Conservation (phyloP, 2,329 filamentous ascomycete genomes). For the Tolypocladium cylindrosporum region DNA sequence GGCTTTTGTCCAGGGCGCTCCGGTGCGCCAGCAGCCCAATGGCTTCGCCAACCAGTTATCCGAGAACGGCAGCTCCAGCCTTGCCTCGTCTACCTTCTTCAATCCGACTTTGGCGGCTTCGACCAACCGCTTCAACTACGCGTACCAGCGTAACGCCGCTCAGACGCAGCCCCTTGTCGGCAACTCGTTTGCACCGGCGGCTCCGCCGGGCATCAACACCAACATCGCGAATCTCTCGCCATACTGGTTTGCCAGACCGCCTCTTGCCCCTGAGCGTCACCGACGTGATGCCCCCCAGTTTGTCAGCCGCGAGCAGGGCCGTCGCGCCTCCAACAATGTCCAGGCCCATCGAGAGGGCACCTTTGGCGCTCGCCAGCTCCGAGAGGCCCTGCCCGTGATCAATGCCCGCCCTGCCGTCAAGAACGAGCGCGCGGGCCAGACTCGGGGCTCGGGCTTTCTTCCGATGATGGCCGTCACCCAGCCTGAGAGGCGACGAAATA, state of each 20-base stretch:
- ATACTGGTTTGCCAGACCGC: neutral
- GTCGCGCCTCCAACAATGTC: neutral
- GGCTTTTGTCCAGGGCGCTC: neutral
- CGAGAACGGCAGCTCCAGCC: neutral
- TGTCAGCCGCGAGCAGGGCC: neutral
- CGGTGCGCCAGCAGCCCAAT: neutral
- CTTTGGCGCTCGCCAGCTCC: neutral
- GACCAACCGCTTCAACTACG: neutral
- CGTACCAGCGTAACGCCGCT: neutral
- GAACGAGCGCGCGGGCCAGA: neutral
- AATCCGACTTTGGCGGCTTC: neutral
- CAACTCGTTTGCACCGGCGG: neutral
- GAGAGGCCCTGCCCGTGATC: neutral
- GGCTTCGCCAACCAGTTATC: neutral
- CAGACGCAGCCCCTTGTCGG: neutral
- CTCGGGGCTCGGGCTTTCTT: constrained; percentile 5
- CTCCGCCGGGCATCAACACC: no score
- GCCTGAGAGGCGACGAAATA: constrained; percentile 5
- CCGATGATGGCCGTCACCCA: constrained; percentile 13
- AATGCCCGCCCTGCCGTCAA: neutral
- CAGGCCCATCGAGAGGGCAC: neutral
- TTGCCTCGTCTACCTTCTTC: neutral
- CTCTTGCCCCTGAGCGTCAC: neutral
- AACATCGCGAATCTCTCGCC: neutral
- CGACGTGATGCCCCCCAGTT: neutral